Evolutionary conservation across 1,139 yeast species (phyloP).

Genomic region (Spencermartinsiella ligniputridi): DNA sequence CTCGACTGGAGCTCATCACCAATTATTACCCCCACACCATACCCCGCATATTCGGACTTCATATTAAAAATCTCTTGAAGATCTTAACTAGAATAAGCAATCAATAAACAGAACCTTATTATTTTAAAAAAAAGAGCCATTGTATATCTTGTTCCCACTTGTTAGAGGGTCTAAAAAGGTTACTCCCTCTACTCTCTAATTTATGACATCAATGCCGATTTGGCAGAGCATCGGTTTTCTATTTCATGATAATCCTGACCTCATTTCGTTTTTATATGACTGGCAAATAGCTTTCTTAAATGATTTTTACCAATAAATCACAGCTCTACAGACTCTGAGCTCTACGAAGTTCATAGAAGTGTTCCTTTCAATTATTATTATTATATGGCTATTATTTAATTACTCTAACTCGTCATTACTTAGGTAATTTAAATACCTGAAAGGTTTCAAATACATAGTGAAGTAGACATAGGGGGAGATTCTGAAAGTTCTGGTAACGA

Average conservation of each 20-base stretch:
- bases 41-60: not conserved
- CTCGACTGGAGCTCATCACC: not conserved
- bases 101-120: not conserved
- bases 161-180: not conserved
- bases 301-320: not conserved
- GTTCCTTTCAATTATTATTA: not conserved
- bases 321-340: no score
- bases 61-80: not conserved
- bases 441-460: not conserved
- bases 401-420: not conserved
- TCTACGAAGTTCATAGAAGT: not conserved
- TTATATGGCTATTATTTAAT: not conserved
- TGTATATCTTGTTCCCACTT: not conserved
- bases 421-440: not conserved
- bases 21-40: not conserved
- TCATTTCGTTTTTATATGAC: not conserved
- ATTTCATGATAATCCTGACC: not conserved
- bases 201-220: not conserved
- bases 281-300: not conserved
- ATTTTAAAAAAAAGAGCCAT: not conserved
- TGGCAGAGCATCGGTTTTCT: not conserved
- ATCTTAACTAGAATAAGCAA: not conserved
- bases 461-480: not conserved
- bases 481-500: not conserved
- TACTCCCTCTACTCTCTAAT: not conserved